These are phyloP conservation scores for Pichia eremophila DNA, from an alignment of 805 yeast genomes.

Conservation along the genomic window DNA sequence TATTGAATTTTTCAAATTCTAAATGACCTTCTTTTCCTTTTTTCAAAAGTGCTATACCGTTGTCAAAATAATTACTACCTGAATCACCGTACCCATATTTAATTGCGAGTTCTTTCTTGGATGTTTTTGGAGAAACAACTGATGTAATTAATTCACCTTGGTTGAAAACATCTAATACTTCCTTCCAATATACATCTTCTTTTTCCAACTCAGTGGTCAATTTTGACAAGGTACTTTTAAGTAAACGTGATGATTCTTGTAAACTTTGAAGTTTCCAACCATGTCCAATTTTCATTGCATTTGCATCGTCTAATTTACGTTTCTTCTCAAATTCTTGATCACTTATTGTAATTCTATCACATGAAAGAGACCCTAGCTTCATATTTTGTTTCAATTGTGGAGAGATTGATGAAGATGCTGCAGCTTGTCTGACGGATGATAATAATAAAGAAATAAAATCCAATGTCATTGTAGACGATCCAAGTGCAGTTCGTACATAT, in stretches of 20 bases:
- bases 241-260: conserved; percentile 40
- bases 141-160: conserved; percentile 59
- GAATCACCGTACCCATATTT: conserved; percentile 89
- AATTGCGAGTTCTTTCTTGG: conserved; percentile 36
- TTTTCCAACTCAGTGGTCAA: conserved; percentile 45
- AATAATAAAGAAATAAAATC: conserved; percentile 81
- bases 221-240: conserved; percentile 42
- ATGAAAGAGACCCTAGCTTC: conserved; percentile 64
- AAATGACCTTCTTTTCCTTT: conserved; percentile 38
- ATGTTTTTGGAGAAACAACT: conserved; percentile 18
- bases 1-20: conserved; percentile 26
- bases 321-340: conserved; percentile 11
- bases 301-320: conserved; percentile 9
- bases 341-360: conserved; percentile 30
- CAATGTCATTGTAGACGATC: conserved; percentile 79
- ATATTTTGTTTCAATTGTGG: conserved; percentile 68
- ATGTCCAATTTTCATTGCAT: conserved; percentile 33
- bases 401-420: conserved; percentile 82
- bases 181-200: conserved; percentile 65
- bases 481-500: conserved; percentile 57
- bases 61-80: conserved; percentile 67
- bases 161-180: conserved; percentile 32
- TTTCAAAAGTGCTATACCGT: conserved; percentile 66
- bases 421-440: conserved; percentile 74
- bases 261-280: conserved; percentile 85